Conservation (phyloP, 192 early-diverging fungal genomes). For the Linnemannia hyalina region DNA sequence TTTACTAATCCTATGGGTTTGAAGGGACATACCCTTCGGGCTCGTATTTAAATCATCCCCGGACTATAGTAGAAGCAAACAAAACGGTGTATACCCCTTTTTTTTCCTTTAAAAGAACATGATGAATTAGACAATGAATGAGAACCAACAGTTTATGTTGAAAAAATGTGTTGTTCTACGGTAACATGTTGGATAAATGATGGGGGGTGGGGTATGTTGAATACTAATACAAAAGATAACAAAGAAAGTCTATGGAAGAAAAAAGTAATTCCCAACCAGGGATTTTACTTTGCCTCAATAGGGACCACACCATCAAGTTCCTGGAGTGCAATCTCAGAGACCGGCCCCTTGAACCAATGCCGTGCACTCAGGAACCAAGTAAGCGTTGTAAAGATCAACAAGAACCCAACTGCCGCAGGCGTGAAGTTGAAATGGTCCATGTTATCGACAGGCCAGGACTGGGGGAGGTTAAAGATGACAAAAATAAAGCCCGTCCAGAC, state of each 20-base stretch:
- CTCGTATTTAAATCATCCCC: conserved; percentile 18
- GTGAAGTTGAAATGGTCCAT: conserved; percentile 58
- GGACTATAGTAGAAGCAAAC: background rate
- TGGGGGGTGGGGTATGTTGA: background rate
- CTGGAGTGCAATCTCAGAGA: conserved; percentile 49
- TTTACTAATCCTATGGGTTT: conserved; percentile 41
- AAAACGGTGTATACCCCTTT: background rate
- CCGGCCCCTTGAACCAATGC: conserved; percentile 57
- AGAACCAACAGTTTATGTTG: background rate
- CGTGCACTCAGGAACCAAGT: conserved; percentile 58
- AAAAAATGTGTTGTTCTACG: background rate
- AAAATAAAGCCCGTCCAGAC: conserved; percentile 62
- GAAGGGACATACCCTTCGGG: conserved; percentile 26
- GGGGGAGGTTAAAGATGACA: conserved; percentile 59
- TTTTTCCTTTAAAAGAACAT: too few species aligned
- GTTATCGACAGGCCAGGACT: conserved; percentile 50
- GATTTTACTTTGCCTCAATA: conserved; percentile 11
- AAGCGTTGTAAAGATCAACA: conserved; percentile 49
- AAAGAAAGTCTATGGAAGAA: background rate
- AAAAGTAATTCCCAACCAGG: background rate
- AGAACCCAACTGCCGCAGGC: conserved; percentile 55
- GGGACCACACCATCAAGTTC: conserved; percentile 36
- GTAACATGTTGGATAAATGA: background rate
- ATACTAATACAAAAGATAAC: background rate
- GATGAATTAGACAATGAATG: background rate